Evolutionary conservation across 2,329 filamentous ascomycete genomes (phyloP).

Genomic region (Ophiostoma populinum): DNA sequence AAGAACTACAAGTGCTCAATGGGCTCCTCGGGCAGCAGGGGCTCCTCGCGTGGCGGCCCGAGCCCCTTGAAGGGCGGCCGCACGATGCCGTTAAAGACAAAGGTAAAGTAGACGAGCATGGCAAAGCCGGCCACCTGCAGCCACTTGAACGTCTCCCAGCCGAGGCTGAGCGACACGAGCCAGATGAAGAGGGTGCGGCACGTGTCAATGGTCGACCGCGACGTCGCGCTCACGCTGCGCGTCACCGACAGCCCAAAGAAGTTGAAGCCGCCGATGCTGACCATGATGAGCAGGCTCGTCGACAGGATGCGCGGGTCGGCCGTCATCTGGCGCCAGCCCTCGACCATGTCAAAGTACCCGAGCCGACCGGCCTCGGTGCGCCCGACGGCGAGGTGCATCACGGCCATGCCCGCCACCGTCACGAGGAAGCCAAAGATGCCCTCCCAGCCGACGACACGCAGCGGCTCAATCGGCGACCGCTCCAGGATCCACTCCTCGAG

Average conservation of each 20-base stretch:
- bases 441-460: slow-evolving; percentile 92
- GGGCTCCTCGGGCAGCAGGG: slow-evolving; percentile 64
- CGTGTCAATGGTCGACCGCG: slow-evolving; percentile 90
- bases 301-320: slow-evolving; percentile 52
- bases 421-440: slow-evolving; percentile 76
- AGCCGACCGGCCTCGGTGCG: slow-evolving; percentile 53
- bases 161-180: slow-evolving; percentile 80
- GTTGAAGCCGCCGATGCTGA: slow-evolving; percentile 98
- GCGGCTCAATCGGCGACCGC: slow-evolving; percentile 49
- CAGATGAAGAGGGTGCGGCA: slow-evolving; percentile 97
- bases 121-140: slow-evolving; percentile 81
- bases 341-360: slow-evolving; percentile 80
- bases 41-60: slow-evolving; percentile 34
- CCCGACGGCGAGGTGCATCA: slow-evolving; percentile 65
- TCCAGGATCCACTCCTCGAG: slow-evolving; percentile 83
- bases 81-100: slow-evolving; percentile 91
- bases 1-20: slow-evolving; percentile 48
- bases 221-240: slow-evolving; percentile 73
- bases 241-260: slow-evolving; percentile 96
- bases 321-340: slow-evolving; percentile 70
- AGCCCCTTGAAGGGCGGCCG: slow-evolving; percentile 50
- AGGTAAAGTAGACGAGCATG: slow-evolving; percentile 87
- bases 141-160: slow-evolving; percentile 97
- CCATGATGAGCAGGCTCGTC: slow-evolving; percentile 82
- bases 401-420: slow-evolving; percentile 61